phyloP scores from a whole-genome alignment of 2,329 filamentous ascomycete species.

The Paracamarosporium sp. region DNA sequence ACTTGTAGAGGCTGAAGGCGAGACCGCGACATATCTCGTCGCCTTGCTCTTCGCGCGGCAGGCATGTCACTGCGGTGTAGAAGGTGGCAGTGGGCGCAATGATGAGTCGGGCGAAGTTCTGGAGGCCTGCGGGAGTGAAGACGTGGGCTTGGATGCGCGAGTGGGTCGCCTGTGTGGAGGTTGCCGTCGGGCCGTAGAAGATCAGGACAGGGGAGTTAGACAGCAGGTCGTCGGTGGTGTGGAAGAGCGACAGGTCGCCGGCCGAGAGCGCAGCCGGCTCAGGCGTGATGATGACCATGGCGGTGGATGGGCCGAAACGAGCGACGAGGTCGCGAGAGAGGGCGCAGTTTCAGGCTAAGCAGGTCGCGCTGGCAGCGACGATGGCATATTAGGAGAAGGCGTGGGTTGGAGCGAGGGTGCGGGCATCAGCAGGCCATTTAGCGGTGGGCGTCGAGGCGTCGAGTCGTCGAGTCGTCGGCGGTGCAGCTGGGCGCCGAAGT shows the following conservation, averaged over 20 bases:
- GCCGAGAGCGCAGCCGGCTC: slow-evolving; percentile 78
- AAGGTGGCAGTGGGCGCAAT: slow-evolving; percentile 91
- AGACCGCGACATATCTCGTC: slow-evolving; percentile 91
- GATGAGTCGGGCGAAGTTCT: slow-evolving; percentile 88
- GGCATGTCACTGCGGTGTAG: slow-evolving; percentile 86
- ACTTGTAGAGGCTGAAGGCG: slow-evolving; percentile 91
- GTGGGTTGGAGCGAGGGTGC: slow-evolving; percentile 4
- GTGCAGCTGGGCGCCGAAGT: slow-evolving; percentile 14
- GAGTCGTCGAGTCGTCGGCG: slow-evolving; percentile 7
- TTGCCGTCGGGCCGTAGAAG: slow-evolving; percentile 91
- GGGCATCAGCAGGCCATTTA: slow-evolving; percentile 15
- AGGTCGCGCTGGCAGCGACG: slow-evolving; percentile 14
- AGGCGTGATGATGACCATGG: slow-evolving; percentile 83
- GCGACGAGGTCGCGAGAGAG: slow-evolving; percentile 27
- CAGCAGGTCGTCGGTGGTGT: slow-evolving; percentile 83
- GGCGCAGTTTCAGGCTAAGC: slow-evolving; percentile 1
- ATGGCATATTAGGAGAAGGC: slow-evolving; percentile 26
- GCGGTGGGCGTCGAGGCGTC: background rate
- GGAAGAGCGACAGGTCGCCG: slow-evolving; percentile 85
- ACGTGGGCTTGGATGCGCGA: slow-evolving; percentile 95
- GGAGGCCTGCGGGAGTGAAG: slow-evolving; percentile 86
- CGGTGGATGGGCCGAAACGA: slow-evolving; percentile 34
- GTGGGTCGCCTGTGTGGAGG: slow-evolving; percentile 85
- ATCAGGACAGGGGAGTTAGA: slow-evolving; percentile 82
- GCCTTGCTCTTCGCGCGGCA: slow-evolving; percentile 93